Percentiles rank a stretch among this genome's conserved stretches.
These are phyloP conservation scores for Chalaropsis ovoidea DNA, from an alignment of 2,329 filamentous ascomycete species.

Conservation along the genomic window DNA sequence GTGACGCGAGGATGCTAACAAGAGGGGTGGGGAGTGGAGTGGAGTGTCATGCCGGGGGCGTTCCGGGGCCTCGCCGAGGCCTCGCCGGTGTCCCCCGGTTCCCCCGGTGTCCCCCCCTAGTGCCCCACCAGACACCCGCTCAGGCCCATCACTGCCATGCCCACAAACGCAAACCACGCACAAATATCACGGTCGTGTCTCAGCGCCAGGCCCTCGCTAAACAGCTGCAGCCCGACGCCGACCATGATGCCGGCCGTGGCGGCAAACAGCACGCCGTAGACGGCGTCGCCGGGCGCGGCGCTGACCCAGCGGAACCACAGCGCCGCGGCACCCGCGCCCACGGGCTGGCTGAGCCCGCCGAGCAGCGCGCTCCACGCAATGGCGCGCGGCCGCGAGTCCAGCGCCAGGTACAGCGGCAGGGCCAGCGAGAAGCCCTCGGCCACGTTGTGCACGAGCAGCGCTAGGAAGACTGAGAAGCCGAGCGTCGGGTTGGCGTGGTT, in stretches of 20 bases:
- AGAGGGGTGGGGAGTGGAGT: no score
- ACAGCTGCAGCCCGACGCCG: conserved; percentile 79
- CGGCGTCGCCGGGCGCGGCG: conserved; percentile 15
- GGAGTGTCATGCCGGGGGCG: no score
- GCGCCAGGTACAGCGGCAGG: conserved; percentile 81
- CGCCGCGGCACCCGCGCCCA: conserved; percentile 74
- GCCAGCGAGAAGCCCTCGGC: conserved; percentile 94
- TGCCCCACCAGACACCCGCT: conserved; percentile 72
- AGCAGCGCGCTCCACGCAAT: conserved; percentile 76
- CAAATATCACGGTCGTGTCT: conserved; percentile 70
- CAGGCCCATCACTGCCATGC: conserved; percentile 78
- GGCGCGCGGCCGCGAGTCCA: conserved; percentile 67
- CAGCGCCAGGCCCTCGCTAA: conserved; percentile 73
- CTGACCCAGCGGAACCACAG: conserved; percentile 69
- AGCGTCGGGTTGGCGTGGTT: conserved; percentile 89
- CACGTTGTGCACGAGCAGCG: conserved; percentile 95
- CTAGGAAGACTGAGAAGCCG: conserved; percentile 86
- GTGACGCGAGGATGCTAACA: not conserved
- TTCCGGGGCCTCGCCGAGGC: no score
- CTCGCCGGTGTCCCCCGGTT: no score
- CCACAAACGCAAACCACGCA: conserved; percentile 69
- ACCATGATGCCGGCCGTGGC: conserved; percentile 90
- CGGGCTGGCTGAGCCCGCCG: conserved; percentile 76
- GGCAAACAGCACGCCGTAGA: conserved; percentile 77
- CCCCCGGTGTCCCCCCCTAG: no score